Percentiles rank a stretch among this genome's conserved stretches.
Evolutionary conservation across 2,329 filamentous ascomycete genomes (phyloP).

Genomic region (Epichloe sylvatica): DNA sequence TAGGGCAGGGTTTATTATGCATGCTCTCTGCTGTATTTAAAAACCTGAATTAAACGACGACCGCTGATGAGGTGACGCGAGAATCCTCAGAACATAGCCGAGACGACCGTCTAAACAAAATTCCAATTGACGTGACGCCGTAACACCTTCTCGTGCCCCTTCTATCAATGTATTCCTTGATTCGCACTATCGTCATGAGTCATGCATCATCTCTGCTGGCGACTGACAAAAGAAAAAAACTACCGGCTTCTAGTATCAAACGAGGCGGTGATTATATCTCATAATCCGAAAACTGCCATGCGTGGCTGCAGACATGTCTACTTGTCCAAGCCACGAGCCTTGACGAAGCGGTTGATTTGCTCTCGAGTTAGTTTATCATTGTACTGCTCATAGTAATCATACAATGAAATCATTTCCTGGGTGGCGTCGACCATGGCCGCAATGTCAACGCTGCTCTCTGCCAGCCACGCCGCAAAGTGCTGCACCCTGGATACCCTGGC

Average conservation of each 20-base stretch:
- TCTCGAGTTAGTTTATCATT: conserved; percentile 46
- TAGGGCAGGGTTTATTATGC: too few species aligned
- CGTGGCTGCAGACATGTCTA: conserved; percentile 10
- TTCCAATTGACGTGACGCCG: not conserved
- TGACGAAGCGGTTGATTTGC: conserved; percentile 45
- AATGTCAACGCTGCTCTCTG: conserved; percentile 75
- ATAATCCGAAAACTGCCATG: not conserved
- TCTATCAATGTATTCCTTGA: not conserved
- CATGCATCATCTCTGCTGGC: not conserved
- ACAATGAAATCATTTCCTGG: conserved; percentile 82
- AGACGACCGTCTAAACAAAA: not conserved
- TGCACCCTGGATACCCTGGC: conserved; percentile 51
- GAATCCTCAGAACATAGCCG: not conserved
- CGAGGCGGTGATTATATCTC: too few species aligned
- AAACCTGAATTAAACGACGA: too few species aligned
- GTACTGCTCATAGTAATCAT: conserved; percentile 54
- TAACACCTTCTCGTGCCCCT: not conserved
- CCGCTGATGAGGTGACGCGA: not conserved
- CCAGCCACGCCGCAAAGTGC: conserved; percentile 60
- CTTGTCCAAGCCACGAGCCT: conserved; percentile 42
- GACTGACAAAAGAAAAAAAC: not conserved
- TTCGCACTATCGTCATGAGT: not conserved
- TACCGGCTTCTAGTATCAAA: too few species aligned
- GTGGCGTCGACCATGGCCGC: conserved; percentile 76
- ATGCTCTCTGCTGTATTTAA: too few species aligned